Base-by-base conservation (phyloP, 2,329 filamentous ascomycete genomes). In the Cladosporium sp. region DNA sequence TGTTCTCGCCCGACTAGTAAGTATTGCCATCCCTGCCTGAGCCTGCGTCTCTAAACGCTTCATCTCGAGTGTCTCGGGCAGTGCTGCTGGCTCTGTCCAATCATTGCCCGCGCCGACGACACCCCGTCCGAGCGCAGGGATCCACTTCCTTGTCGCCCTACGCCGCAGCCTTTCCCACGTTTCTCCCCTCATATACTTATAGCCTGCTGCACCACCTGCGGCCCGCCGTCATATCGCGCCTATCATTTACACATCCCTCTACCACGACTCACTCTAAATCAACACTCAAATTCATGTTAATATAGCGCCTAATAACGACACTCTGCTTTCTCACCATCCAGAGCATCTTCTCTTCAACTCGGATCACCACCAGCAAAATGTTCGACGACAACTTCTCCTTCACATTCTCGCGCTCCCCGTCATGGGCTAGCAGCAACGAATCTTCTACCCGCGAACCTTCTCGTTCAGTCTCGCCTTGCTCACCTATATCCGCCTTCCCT, bases 401-500 rank as follows among this genome's bases (percentile, higher is more conserved):
- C 33, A 16, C 55, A 33, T 75, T 75, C 69, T 74, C 73, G 26
- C 69, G 71, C 10, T 75, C 73, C 14, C 63, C 71, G 11, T 67
- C 67, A 57, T 76, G 73, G 11, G 70, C 66, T 61, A 69, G 62
- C 65, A 64, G 69, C 53, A 26, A 53, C n/a, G 67, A 69, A 1
- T 67, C 72, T 29, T 65, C 68, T 18, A 71, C 68, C 21, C 46
- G 67, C 50, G 68, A 71, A 21, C 66, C 71, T 23, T 75, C 73
- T 7, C 68, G 74, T 66, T 74, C 74, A 12, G 73, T 75, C 37
- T 76, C 74, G 29, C 74, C 74, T 58, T 76, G 73, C 68, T 74
- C 74, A 33, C 64, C 71, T 8, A 67, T 50, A 21, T 53, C 65
- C 2, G 64, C 74, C 12, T 69, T 68, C 62, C 52, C 52, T 46